Percentiles rank a stretch among this genome's conserved stretches.
phyloP scores from a whole-genome alignment of 106 monocot genomes.

The Acanthochlamys bracteata region DNA sequence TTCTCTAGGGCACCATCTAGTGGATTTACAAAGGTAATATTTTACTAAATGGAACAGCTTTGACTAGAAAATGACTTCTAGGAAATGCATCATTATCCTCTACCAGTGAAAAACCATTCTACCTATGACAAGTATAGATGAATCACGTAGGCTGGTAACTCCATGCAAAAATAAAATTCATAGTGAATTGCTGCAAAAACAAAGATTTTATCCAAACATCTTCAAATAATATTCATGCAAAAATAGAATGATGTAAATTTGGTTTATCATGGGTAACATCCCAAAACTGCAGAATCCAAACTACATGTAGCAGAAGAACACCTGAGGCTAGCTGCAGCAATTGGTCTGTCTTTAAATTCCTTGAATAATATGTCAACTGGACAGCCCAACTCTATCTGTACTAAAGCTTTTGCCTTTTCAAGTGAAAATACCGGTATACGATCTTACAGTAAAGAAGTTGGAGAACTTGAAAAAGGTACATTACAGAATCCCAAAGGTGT shows the following conservation, averaged over 20 bases:
- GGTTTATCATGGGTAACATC: background rate
- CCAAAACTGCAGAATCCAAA: background rate
- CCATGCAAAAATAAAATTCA: background rate
- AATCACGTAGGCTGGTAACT: background rate
- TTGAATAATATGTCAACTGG: slow-evolving; percentile 67
- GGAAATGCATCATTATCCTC: slow-evolving; percentile 72
- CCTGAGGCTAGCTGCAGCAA: slow-evolving; percentile 99
- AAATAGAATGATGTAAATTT: background rate
- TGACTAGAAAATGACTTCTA: slow-evolving; percentile 70
- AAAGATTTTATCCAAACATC: too few species aligned
- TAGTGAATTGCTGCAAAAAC: too few species aligned
- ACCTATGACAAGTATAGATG: slow-evolving; percentile 29
- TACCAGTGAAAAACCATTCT: slow-evolving; percentile 83
- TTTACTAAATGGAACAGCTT: slow-evolving; percentile 93
- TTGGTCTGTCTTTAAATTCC: slow-evolving; percentile 82
- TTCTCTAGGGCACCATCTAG: too few species aligned
- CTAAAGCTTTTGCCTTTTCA: slow-evolving; percentile 69
- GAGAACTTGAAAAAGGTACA: too few species aligned
- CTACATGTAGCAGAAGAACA: slow-evolving; percentile 20
- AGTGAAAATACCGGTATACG: slow-evolving; percentile 93
- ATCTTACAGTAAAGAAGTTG: slow-evolving; percentile 40
- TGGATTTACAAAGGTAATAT: slow-evolving; percentile 56
- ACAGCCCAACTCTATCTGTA: slow-evolving; percentile 70
- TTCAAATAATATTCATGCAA: too few species aligned
- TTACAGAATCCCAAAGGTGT: too few species aligned